Evolutionary conservation across 495 filamentous ascomycete species (phyloP), one percentile per base, ranked within the genome.

Genomic region (Glonium stellatum): DNA sequence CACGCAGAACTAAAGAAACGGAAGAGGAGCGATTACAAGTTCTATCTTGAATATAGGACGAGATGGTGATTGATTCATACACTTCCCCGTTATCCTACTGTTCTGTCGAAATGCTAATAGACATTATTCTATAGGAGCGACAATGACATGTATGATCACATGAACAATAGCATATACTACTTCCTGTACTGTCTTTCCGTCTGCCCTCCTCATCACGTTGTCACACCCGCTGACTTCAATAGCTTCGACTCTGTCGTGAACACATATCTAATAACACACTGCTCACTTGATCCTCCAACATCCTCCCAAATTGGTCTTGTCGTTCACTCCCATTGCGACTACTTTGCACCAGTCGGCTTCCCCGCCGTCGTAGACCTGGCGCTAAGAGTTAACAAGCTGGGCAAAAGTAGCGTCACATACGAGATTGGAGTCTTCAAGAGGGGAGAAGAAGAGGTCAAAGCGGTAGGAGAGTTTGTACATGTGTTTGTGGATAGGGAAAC

Each of bases 91-190:
- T 51, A 39, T 49, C 23, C 0, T 34, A 58, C 48, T 15, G 51
- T 42, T n/a, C 31, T 44, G 9, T 42, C 22, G 34, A 57, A 58
- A 50, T 51, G 50, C 48, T 47, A 46, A 55, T 60, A 19, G 12
- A 11, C 13, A 1, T 54, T 9, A 41, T 41, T 2, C 27, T 27
- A 5, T 18, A 92, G 89, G 89, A 84, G 79, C 68, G 93, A 98
- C 72, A 97, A 97, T 68, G 92, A 97, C 75, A 93, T 95, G 88
- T 97, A 96, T 73, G 80, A 85, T 47, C 89, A 95, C 41, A 63
- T 87, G 62, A 95, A 93, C 72, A 93, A 95, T 68, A 84, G 83
- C 50, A 78, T 95, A 41, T 95, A 96, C 74, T 86, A 87, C 60
- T 83, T 85, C 65, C 80, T 93, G 78, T 83, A 63, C 27, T 47